Percentiles rank a stretch among this genome's conserved stretches.
Conservation (phyloP, 306 rosid species). For the Vachellia pachyceras region DNA sequence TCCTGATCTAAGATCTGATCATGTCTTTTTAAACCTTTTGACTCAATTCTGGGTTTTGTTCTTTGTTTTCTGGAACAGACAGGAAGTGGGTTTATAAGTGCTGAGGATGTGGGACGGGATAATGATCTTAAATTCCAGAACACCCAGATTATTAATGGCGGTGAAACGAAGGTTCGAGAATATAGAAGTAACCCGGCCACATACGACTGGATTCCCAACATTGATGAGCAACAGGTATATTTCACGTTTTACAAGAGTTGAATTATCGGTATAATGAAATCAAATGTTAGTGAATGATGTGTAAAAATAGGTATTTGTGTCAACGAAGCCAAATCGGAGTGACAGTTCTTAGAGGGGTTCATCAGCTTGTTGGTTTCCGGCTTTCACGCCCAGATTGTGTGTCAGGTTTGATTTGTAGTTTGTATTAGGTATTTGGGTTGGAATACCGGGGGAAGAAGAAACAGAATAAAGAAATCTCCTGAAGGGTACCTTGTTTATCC, state of each 20-base stretch:
- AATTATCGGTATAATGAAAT: neutral
- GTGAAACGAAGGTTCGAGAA: slow-evolving; percentile 27
- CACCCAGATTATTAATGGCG: slow-evolving; percentile 26
- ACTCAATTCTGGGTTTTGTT: neutral
- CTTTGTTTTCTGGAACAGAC: slow-evolving; percentile 49
- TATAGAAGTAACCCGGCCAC: slow-evolving; percentile 81
- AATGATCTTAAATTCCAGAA: slow-evolving; percentile 30
- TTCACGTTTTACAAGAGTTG: neutral
- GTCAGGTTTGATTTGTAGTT: slow-evolving; percentile 1
- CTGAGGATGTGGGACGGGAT: slow-evolving; percentile 38
- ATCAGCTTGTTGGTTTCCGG: neutral
- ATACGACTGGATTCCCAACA: slow-evolving; percentile 75
- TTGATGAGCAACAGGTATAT: slow-evolving; percentile 46
- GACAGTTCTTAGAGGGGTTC: slow-evolving; percentile 42
- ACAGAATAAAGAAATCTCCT: neutral
- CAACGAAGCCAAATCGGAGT: slow-evolving; percentile 61
- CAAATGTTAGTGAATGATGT: no score
- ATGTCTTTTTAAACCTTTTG: neutral
- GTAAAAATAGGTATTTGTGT: slow-evolving; percentile 44
- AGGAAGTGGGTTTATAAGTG: slow-evolving; percentile 74
- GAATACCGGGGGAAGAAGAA: neutral
- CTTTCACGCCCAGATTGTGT: neutral
- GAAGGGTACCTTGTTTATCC: neutral
- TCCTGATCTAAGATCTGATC: neutral
- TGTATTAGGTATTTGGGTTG: neutral